Evolutionary conservation across 2,329 filamentous ascomycete species (phyloP), one percentile per base, ranked within the genome.

Genomic region (Zarea fungicola): DNA sequence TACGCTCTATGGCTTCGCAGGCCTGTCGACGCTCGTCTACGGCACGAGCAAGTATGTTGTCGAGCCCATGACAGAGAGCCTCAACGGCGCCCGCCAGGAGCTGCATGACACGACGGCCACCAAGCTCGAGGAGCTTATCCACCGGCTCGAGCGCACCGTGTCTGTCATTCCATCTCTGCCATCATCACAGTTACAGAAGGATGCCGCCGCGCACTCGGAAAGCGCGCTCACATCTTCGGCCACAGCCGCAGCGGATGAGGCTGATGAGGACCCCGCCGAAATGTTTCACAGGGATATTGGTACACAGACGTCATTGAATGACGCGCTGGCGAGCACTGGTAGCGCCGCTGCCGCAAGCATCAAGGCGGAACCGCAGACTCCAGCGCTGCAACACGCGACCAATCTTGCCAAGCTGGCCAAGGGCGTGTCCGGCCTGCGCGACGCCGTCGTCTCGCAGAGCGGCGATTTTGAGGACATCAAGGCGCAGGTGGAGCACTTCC

Each of bases 201-300:
- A 55, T 11, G 42, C 48, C 8, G 39, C 49, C 8, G 50, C 53
- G 13, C 46, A 54, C 18, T 54, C 56, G 14, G 62, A 62, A 8
- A 47, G 11, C 21, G n/a, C 28, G 13, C 6, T 28, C 13, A 19
- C 26, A 13, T 34, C 36, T 4, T 14, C 36, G 11, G 14, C 37
- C 11, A 42, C 37, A 14, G 18, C 31, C 2, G 36, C 22, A 19
- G 29, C n/a, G 46, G 76, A 74, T 22, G 73, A 69, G 50, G 77
- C 78, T 52, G 73, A 69, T 52, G 77, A 78, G 52, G 82, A 85
- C 57, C 87, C 88, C 1, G 83, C 84, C 1, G 87, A 92, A 65
- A 78, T 91, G 53, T 93, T 89, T 67, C 87, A 91, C 64, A 81
- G 87, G 39, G 88, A 93, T 61, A 78, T 89, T 52, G 87, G 86